Evolutionary conservation across 208 protist genomes (phyloP).

Genomic region (Blastocrithidia nonstop): DNA sequence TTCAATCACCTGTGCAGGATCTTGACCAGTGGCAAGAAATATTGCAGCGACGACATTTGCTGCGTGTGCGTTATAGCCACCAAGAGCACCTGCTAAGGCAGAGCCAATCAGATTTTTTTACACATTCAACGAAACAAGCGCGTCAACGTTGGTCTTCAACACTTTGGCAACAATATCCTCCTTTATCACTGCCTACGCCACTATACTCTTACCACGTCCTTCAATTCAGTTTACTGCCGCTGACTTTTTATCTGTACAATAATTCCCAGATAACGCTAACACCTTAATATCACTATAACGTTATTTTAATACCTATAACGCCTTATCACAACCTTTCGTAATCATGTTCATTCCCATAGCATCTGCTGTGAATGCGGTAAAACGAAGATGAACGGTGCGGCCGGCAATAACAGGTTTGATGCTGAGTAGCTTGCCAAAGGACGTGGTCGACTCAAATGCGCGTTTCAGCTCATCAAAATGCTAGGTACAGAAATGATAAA

Average conservation of each 20-base stretch:
- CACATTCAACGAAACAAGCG: conserved; percentile 86
- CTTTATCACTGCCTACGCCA: conserved; percentile 88
- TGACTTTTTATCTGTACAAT: conserved; percentile 98
- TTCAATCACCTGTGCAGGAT: conserved; percentile 97
- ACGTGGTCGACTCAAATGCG: conserved; percentile 89
- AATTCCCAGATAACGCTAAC: conserved; percentile 92
- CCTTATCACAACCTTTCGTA: conserved; percentile 93
- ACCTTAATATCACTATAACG: conserved; percentile 87
- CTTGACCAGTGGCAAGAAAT: conserved; percentile 96
- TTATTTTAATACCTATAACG: conserved; percentile 67
- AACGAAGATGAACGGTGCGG: conserved; percentile 87
- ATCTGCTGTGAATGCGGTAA: conserved; percentile 91
- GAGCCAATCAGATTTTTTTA: conserved; percentile 95
- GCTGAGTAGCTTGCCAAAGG: conserved; percentile 86
- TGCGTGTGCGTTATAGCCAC: conserved; percentile 96
- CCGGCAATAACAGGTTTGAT: conserved; percentile 83
- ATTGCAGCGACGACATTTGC: conserved; percentile 96
- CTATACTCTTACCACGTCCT: conserved; percentile 92
- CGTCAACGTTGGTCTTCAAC: conserved; percentile 90
- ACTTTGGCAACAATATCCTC: conserved; percentile 80
- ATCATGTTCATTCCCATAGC: conserved; percentile 99
- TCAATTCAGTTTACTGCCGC: conserved; percentile 96
- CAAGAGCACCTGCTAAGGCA: conserved; percentile 94
- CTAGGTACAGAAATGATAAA: conserved; percentile 86
- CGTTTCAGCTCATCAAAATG: conserved; percentile 69